Percentiles rank a stretch among this genome's conserved stretches.
phyloP scores from a whole-genome alignment of 768 basidiomycete species.

The Gautieria morchelliformis region DNA sequence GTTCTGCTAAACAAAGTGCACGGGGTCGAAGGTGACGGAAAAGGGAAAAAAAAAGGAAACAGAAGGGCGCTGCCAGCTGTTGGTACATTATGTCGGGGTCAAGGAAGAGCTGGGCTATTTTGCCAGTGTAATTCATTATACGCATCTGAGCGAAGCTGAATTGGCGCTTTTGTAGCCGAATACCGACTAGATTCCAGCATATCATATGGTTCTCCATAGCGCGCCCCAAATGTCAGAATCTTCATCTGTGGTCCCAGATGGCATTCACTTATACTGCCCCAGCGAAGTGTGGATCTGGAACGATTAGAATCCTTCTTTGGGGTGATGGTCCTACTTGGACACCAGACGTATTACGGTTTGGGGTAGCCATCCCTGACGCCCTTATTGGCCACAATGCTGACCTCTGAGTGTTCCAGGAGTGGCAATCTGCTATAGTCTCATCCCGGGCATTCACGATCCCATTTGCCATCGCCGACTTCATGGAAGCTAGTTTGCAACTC shows the following conservation, averaged over 20 bases:
- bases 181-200: constrained; percentile 29
- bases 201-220: constrained; percentile 5
- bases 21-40: neutral
- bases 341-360: constrained; percentile 9
- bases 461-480: constrained; percentile 10
- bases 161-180: constrained; percentile 35
- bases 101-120: constrained; percentile 30
- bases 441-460: constrained; percentile 1
- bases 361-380: constrained; percentile 25
- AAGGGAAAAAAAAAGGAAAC: constrained; percentile 16
- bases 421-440: constrained; percentile 16
- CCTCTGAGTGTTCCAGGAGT: constrained; percentile 26
- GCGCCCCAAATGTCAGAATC: neutral
- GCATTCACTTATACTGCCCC: constrained; percentile 26
- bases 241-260: constrained; percentile 15
- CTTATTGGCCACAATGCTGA: constrained; percentile 34
- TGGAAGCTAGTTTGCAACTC: constrained; percentile 2
- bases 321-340: constrained; percentile 15
- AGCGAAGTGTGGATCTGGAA: constrained; percentile 27
- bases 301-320: constrained; percentile 28
- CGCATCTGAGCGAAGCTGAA: too few species aligned
- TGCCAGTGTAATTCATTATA: constrained; percentile 27
- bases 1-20: constrained; percentile 28
- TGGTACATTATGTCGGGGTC: constrained; percentile 29
- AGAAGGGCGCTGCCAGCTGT: constrained; percentile 19